Evolutionary conservation across 192 early-diverging fungal species (phyloP), one percentile per base, ranked within the genome.

Genomic region (Linderina pennispora): DNA sequence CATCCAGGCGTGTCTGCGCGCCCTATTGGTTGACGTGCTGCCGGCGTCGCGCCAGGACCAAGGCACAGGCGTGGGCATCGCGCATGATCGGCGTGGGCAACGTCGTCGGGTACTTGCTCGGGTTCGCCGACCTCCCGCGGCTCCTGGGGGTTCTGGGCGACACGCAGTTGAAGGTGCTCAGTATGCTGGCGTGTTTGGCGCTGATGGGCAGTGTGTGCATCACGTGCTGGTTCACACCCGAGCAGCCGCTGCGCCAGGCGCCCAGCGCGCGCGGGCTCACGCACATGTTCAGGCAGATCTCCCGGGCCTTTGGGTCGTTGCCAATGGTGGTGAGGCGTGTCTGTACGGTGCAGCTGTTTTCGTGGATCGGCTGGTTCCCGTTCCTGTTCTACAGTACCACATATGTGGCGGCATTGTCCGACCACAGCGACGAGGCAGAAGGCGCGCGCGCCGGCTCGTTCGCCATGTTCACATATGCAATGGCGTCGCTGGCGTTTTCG

Each of bases 281-380:
- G n/a, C n/a, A n/a, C n/a, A n/a, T n/a, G n/a, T n/a, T n/a, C n/a
- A n/a, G n/a, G n/a, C n/a, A n/a, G n/a, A n/a, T n/a, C n/a, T n/a
- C n/a, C n/a, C n/a, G n/a, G n/a, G n/a, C n/a, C n/a, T 44, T 37
- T 67, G 25, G 23, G 23, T 46, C 62, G 18, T 53, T 97, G 44
- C 92, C 95, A 1, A 40, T 10, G 3, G 74, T 84, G 7, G 74
- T 94, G 18, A 85, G 86, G 39, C 67, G 75, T 40, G 74, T 96
- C 15, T 94, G 88, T 58, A 85, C 86, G 44, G 79, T 90, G 10
- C 93, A 98, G 56, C 87, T 98, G 45, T 92, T 92, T 76, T 81
- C 87, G 20, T 98, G 93, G 93, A 82, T 95, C 60, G 92, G 88
- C 8, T 92, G 92, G 89, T 98, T 98, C 50, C 91, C 93, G 5